Conservation (phyloP, 805 yeast genomes). For the Tetrapisispora namnaoensis region DNA sequence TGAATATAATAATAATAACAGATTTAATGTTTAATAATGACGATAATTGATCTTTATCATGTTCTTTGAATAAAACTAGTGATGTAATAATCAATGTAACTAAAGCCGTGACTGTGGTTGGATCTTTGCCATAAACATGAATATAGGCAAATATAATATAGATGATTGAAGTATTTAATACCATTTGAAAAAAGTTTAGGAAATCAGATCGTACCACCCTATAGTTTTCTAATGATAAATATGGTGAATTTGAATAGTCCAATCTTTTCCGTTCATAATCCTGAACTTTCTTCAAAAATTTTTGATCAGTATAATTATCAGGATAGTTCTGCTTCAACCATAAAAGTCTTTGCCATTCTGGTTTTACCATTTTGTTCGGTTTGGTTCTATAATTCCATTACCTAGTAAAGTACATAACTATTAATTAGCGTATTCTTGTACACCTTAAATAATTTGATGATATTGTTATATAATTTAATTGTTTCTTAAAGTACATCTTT, state of each 20-base stretch:
- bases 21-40: slow-evolving; percentile 43
- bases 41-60: not conserved
- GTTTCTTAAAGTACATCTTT: not conserved
- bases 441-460: too few relatives aligned
- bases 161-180: slow-evolving; percentile 54
- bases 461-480: not conserved
- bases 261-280: slow-evolving; percentile 7
- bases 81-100: slow-evolving; percentile 24
- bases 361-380: slow-evolving; percentile 7
- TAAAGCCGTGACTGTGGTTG: slow-evolving; percentile 12
- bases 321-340: slow-evolving; percentile 83
- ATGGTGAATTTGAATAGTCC: slow-evolving; percentile 14
- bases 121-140: slow-evolving; percentile 16
- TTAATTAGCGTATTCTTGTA: not conserved
- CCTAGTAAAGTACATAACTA: not conserved
- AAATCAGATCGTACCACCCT: slow-evolving; percentile 17
- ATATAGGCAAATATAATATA: slow-evolving; percentile 45
- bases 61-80: slow-evolving; percentile 8
- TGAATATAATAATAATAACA: slow-evolving; percentile 54
- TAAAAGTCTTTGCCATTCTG: slow-evolving; percentile 72
- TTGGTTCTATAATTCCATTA: not conserved
- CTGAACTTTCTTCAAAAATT: slow-evolving; percentile 43
- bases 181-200: slow-evolving; percentile 20
- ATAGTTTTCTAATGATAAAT: slow-evolving; percentile 5
- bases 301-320: slow-evolving; percentile 78